Evolutionary conservation across 495 filamentous ascomycete species (phyloP).

Genomic region (Gamarada debralockiae): DNA sequence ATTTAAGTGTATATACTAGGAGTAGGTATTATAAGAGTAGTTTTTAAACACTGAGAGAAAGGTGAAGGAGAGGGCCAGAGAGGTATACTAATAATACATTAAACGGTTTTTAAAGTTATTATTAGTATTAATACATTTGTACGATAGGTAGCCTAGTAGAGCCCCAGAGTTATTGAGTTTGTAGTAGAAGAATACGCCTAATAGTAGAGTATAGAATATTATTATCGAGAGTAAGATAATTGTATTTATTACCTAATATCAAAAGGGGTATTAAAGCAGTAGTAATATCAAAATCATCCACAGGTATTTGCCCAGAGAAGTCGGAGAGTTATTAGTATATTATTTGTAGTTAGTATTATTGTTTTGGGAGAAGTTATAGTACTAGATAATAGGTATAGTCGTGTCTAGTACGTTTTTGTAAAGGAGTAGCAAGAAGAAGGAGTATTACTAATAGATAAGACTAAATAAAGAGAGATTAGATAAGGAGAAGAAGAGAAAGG

Average conservation of each 20-base stretch:
- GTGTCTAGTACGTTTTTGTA: background rate
- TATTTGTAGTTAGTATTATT: too few relatives aligned
- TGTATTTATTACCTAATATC: constrained; percentile 6
- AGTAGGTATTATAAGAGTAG: background rate
- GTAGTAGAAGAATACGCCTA: constrained; percentile 20
- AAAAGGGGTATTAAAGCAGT: background rate
- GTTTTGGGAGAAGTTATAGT: too few relatives aligned
- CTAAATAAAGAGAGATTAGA: background rate
- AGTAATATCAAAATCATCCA: background rate
- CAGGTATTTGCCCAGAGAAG: too few relatives aligned
- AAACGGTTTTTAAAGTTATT: constrained; percentile 24
- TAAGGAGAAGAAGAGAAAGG: too few relatives aligned
- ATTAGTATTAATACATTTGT: constrained; percentile 24
- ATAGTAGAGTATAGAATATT: constrained; percentile 15
- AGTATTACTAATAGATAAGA: background rate
- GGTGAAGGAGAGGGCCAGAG: background rate
- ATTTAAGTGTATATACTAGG: constrained; percentile 2
- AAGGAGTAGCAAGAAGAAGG: background rate
- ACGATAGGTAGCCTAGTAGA: constrained; percentile 23
- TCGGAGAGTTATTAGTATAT: too few relatives aligned
- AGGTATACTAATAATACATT: constrained; percentile 2
- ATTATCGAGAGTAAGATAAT: constrained; percentile 8
- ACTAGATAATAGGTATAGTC: background rate
- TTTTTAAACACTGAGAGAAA: background rate
- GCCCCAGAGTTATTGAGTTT: constrained; percentile 27